Conservation (phyloP, 305 asterid genomes). For the Fraxinus albicans region DNA sequence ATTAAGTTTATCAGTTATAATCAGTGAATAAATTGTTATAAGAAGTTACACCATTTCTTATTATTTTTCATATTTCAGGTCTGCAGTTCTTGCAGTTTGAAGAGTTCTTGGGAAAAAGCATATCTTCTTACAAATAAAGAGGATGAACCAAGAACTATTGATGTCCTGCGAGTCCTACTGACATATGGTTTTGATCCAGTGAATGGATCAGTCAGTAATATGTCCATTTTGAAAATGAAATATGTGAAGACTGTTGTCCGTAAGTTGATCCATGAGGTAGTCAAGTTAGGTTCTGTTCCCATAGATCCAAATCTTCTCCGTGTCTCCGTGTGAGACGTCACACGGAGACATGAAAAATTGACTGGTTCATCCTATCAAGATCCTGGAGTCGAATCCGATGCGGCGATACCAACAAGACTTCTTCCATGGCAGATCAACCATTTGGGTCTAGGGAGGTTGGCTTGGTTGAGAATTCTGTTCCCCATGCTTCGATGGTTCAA, state of each 20-base stretch:
- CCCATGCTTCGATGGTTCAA: slow-evolving; percentile 40
- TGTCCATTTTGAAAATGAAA: slow-evolving; percentile 64
- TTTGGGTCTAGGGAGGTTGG: slow-evolving; percentile 38
- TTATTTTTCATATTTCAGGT: slow-evolving; percentile 55
- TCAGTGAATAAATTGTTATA: neutral
- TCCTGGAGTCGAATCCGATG: slow-evolving; percentile 38
- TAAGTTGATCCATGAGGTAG: slow-evolving; percentile 80
- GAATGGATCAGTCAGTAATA: slow-evolving; percentile 62
- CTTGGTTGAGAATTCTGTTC: slow-evolving; percentile 41
- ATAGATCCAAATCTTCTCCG: slow-evolving; percentile 77
- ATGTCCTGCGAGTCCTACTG: slow-evolving; percentile 83
- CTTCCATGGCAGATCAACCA: slow-evolving; percentile 39
- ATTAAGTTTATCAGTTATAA: neutral
- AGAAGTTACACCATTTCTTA: neutral
- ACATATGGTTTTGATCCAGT: slow-evolving; percentile 78
- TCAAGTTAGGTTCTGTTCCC: slow-evolving; percentile 90
- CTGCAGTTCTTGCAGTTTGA: slow-evolving; percentile 91
- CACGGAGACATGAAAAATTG: slow-evolving; percentile 17
- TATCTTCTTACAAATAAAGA: slow-evolving; percentile 87
- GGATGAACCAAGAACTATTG: slow-evolving; percentile 88
- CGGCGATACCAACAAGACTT: slow-evolving; percentile 28
- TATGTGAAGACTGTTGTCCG: slow-evolving; percentile 72
- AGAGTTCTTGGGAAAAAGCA: slow-evolving; percentile 88
- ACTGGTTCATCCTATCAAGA: slow-evolving; percentile 41
- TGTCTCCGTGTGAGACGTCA: too few relatives aligned